Evolutionary conservation across 148 eudicot genomes (phyloP), one percentile per base, ranked within the genome.

Genomic region (Silene uniflora): DNA sequence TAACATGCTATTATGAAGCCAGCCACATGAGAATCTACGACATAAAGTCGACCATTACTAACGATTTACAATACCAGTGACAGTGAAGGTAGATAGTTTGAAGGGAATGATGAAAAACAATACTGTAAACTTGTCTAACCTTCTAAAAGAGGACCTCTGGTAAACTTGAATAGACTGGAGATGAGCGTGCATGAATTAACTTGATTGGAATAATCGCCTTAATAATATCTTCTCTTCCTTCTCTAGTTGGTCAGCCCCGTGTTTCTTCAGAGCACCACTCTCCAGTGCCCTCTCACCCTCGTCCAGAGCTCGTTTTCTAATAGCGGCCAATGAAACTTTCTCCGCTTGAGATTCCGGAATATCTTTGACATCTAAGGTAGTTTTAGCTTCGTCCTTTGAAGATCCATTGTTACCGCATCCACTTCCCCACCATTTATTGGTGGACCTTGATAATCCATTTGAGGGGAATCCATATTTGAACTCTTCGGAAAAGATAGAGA

Each of bases 381-480:
- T 24, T 75, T 81, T 73, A 29, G 23, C 54, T 13, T 64, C 86
- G 32, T 73, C 67, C 19, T 61, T 72, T n/a, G 70, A 72, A 13
- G 72, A 72, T 47, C 60, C 74, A 79, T 58, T 63, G 25, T 17
- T 23, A 66, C 55, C 67, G 56, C 27, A 76, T 25, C 73, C 83
- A 71, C 81, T 83, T 82, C 85, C 88, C 96, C 92, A 91, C 92
- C 96, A 87, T 81, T 77, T 84, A 42, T 69, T 52, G 19, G 78
- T 78, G 69, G 77, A 79, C 63, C 44, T 73, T 22, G 87, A 85
- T 73, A 91, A 83, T 49, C 92, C 96, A 65, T 73, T 75, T 62
- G 87, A 87, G 18, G 96, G 96, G 58, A 91, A 91, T 35, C 96
- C 96, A 46, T 81, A 86, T 73, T 87, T 88, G 61, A 90, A 91